A percentile compares a stretch with the other conserved stretches of the same genome.
Evolutionary conservation across 805 yeast species (phyloP).

Genomic region (Candida sonorensis): DNA sequence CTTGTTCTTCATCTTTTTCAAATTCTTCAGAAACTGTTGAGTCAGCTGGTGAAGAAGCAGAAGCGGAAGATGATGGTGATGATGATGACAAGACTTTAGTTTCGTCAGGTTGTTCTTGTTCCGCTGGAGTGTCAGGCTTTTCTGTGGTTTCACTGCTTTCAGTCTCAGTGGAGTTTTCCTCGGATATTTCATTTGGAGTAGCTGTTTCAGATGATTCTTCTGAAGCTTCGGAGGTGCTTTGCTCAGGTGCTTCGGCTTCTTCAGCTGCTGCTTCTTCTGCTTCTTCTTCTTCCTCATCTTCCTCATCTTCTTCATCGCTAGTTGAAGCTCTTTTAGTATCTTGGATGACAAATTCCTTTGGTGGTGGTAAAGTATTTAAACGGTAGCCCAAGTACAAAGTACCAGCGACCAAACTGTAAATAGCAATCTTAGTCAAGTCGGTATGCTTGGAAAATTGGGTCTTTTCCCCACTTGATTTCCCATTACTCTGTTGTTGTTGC

Average conservation of each 20-base stretch:
- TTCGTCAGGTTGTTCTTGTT: no score
- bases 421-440: conserved; percentile 6
- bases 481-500: not conserved
- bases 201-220: not conserved
- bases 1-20: conserved; percentile 28
- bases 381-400: conserved; percentile 1
- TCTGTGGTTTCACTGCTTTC: no score
- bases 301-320: conserved; percentile 1
- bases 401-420: conserved; percentile 11
- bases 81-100: no score
- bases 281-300: conserved; percentile 33
- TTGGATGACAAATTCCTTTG: not conserved
- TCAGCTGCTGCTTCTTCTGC: conserved; percentile 30
- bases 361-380: not conserved
- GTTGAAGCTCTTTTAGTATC: conserved; percentile 1
- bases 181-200: not conserved
- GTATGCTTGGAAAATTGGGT: not conserved
- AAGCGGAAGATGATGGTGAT: no score
- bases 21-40: not conserved
- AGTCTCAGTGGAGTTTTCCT: no score
- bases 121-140: no score
- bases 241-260: conserved; percentile 2
- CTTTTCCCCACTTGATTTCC: not conserved
- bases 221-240: not conserved
- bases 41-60: no score